Evolutionary conservation across 1,139 yeast genomes (phyloP).

Genomic region (Magnusiomyces ingens): DNA sequence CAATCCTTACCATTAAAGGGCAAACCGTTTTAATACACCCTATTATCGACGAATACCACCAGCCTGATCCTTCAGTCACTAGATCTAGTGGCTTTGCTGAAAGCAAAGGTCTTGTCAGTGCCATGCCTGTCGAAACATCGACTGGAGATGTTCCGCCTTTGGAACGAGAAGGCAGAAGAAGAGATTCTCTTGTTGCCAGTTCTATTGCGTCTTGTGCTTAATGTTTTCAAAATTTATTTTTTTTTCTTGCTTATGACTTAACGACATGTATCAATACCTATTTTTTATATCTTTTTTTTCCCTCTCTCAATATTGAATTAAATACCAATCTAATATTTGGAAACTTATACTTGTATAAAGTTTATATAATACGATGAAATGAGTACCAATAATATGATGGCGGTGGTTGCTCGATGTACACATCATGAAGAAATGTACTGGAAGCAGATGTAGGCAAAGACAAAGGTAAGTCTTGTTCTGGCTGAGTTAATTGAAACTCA

Average conservation of each 20-base stretch:
- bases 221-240: not conserved
- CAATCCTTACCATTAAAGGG: constrained; percentile 71
- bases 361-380: no score
- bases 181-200: constrained; percentile 12
- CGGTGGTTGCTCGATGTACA: no score
- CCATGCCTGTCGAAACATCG: constrained; percentile 48
- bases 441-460: no score
- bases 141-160: constrained; percentile 57
- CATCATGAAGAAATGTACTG: no score
- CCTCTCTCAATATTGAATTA: no score
- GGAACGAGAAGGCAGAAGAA: constrained; percentile 72
- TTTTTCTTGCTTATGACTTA: not conserved
- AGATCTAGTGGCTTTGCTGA: constrained; percentile 81
- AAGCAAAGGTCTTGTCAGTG: constrained; percentile 85
- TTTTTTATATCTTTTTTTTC: no score
- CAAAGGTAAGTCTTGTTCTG: no score
- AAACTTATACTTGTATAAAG: no score
- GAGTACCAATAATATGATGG: no score
- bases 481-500: no score
- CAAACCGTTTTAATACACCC: constrained; percentile 91
- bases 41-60: constrained; percentile 80
- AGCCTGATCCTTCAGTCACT: constrained; percentile 55
- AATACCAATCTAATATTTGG: no score
- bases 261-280: not conserved
- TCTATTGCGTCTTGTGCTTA: not conserved